Conservation (phyloP, 306 rosid genomes). For the Arachis hypogaea region DNA sequence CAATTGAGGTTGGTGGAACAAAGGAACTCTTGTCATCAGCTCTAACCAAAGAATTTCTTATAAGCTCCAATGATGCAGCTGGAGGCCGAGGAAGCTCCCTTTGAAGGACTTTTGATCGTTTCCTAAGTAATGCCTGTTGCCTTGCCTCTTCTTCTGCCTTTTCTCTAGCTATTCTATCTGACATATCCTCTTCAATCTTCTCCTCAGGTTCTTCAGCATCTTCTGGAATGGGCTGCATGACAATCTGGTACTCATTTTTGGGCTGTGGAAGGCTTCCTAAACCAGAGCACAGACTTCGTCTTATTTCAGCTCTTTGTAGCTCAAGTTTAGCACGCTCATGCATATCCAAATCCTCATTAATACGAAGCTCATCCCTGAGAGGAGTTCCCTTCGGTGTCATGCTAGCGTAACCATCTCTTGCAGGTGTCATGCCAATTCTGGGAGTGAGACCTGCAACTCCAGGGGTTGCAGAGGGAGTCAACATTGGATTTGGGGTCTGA, state of each 20-base stretch:
- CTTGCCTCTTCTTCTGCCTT: conserved; percentile 86
- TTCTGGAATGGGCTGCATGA: conserved; percentile 74
- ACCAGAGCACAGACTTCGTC: conserved; percentile 66
- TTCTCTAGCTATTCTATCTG: conserved; percentile 80
- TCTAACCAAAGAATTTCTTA: conserved; percentile 75
- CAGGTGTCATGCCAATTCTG: conserved; percentile 74
- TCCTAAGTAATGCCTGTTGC: conserved; percentile 79
- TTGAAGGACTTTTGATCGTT: conserved; percentile 87
- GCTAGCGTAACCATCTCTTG: conserved; percentile 71
- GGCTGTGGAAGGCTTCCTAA: conserved; percentile 72
- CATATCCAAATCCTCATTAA: conserved; percentile 72
- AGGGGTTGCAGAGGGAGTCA: conserved; percentile 88
- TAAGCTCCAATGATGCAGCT: conserved; percentile 69
- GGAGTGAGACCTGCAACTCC: conserved; percentile 81
- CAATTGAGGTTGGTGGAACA: conserved; percentile 85
- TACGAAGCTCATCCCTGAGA: conserved; percentile 78
- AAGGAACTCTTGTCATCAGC: conserved; percentile 88
- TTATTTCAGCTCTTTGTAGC: conserved; percentile 68
- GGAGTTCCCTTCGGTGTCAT: conserved; percentile 88
- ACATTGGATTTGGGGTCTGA: conserved; percentile 79
- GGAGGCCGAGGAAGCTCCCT: conserved; percentile 96
- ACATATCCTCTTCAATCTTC: conserved; percentile 90
- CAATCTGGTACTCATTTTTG: conserved; percentile 81
- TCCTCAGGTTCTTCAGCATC: conserved; percentile 81
- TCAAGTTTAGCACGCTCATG: conserved; percentile 68